A percentile compares a stretch with the other conserved stretches of the same genome.
phyloP scores from a whole-genome alignment of 257 asterid genomes.

The Jacaranda mimosifolia region DNA sequence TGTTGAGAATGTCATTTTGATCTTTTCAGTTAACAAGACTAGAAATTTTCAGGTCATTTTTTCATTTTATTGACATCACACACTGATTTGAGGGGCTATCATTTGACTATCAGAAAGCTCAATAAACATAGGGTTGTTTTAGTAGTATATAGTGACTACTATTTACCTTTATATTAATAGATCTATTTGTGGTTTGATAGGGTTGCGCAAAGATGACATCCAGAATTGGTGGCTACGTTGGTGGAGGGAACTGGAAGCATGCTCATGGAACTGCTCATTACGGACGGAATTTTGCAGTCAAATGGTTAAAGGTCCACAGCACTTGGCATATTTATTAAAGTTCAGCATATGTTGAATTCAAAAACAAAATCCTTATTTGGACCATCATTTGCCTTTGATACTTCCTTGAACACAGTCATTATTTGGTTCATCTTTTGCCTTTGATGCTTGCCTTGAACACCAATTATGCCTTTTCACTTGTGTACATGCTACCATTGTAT shows the following conservation, averaged over 20 bases:
- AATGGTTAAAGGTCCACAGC: constrained; percentile 71
- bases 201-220: constrained; percentile 87
- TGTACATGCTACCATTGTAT: neutral
- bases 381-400: neutral
- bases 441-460: neutral
- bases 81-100: no score
- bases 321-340: neutral
- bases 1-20: constrained; percentile 75
- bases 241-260: constrained; percentile 87
- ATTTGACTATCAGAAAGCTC: neutral
- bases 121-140: neutral
- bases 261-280: constrained; percentile 82
- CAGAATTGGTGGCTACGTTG: constrained; percentile 65
- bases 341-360: neutral
- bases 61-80: constrained; percentile 20
- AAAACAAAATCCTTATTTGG: neutral
- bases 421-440: neutral
- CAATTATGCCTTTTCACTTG: neutral
- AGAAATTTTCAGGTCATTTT: constrained; percentile 73
- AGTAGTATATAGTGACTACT: neutral
- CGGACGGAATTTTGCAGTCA: constrained; percentile 74
- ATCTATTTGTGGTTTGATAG: constrained; percentile 42
- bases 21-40: constrained; percentile 78
- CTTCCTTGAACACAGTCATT: neutral
- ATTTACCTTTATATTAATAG: neutral